Evolutionary conservation across 805 yeast genomes (phyloP).

Genomic region (Ogataea ganodermae): DNA sequence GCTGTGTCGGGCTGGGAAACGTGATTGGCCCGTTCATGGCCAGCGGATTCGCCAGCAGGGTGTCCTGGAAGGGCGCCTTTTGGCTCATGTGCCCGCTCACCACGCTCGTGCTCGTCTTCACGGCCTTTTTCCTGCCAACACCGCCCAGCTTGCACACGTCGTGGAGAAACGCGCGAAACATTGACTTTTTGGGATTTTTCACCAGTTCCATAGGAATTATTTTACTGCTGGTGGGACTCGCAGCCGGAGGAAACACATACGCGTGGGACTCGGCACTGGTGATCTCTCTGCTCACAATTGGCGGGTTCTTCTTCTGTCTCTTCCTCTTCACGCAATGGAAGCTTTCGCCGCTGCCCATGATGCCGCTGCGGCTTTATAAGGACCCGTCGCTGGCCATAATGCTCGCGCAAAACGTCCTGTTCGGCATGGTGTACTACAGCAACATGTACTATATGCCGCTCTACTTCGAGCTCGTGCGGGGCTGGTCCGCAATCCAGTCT

Average conservation of each 20-base stretch:
- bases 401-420: constrained; percentile 43
- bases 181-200: constrained; percentile 56
- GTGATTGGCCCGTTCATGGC: constrained; percentile 59
- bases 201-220: constrained; percentile 50
- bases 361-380: constrained; percentile 49
- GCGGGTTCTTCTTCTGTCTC: constrained; percentile 40
- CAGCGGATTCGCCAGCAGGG: constrained; percentile 46
- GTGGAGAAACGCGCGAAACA: constrained; percentile 42
- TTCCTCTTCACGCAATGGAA: constrained; percentile 55
- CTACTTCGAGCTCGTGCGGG: constrained; percentile 49
- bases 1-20: constrained; percentile 52
- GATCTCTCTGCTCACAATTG: constrained; percentile 44
- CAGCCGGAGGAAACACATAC: constrained; percentile 62
- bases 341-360: constrained; percentile 52
- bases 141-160: constrained; percentile 34
- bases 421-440: constrained; percentile 51
- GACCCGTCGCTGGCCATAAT: constrained; percentile 38
- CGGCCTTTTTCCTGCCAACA: constrained; percentile 38
- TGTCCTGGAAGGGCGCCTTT: constrained; percentile 56
- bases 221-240: constrained; percentile 53
- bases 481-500: constrained; percentile 40
- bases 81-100: constrained; percentile 48
- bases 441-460: constrained; percentile 51
- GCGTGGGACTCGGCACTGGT: constrained; percentile 52
- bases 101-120: constrained; percentile 34